Conservation (phyloP, 2,329 filamentous ascomycete species). For the Pyrenophora seminiperda region DNA sequence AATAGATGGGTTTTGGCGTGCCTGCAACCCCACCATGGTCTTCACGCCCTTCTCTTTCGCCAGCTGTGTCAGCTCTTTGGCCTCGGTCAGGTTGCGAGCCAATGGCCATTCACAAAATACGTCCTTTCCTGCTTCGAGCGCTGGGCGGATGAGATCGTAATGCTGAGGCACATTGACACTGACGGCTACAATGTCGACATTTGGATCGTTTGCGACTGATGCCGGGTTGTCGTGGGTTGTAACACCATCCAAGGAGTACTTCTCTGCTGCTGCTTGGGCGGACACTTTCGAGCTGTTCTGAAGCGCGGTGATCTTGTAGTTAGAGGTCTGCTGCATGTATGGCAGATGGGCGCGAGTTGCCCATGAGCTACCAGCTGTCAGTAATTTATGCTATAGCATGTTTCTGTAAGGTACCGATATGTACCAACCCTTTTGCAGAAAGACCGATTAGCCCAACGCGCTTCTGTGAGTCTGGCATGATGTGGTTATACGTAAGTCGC, state of each 20-base stretch:
- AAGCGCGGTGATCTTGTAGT: constrained; percentile 57
- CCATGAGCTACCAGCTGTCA: constrained; percentile 41
- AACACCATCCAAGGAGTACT: constrained; percentile 48
- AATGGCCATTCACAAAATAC: constrained; percentile 60
- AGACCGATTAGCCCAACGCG: constrained; percentile 42
- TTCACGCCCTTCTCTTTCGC: constrained; percentile 50
- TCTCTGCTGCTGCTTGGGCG: constrained; percentile 47
- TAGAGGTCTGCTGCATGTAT: constrained; percentile 38
- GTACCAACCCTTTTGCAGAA: constrained; percentile 34
- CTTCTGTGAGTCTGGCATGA: constrained; percentile 16
- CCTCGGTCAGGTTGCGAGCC: constrained; percentile 48
- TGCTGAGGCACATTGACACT: constrained; percentile 53
- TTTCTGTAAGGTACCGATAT: not conserved
- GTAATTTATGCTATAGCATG: not conserved
- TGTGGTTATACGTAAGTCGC: not conserved
- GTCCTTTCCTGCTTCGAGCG: constrained; percentile 49
- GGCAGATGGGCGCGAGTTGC: constrained; percentile 48
- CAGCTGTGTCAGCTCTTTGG: constrained; percentile 51
- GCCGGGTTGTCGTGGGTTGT: constrained; percentile 51
- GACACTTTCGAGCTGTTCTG: constrained; percentile 55
- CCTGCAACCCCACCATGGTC: constrained; percentile 58
- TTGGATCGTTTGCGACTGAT: constrained; percentile 53
- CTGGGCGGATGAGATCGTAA: constrained; percentile 50
- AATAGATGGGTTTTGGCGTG: constrained; percentile 48
- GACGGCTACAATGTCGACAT: constrained; percentile 57